phyloP scores from a whole-genome alignment of 352 stramenopile species.

The Globisporangium polare region DNA sequence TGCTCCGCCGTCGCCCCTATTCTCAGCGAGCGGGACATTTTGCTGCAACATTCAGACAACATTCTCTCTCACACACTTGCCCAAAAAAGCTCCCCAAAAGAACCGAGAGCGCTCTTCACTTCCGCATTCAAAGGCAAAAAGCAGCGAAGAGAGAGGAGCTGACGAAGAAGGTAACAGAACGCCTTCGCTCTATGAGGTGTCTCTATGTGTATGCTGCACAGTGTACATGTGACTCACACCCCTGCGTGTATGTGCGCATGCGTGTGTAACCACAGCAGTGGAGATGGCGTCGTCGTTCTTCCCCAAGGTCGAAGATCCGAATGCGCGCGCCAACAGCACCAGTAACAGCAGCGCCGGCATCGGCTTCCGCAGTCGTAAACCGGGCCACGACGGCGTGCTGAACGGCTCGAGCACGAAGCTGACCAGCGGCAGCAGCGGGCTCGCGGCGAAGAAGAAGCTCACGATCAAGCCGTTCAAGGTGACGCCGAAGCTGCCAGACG shows the following conservation, averaged over 20 bases:
- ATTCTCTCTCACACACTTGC: background rate
- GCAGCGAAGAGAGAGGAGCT: background rate
- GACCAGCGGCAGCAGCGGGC: background rate
- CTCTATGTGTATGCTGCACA: background rate
- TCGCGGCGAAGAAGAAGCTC: constrained; percentile 66
- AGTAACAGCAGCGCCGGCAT: background rate
- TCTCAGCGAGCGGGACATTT: too few relatives aligned
- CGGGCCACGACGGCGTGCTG: constrained; percentile 13
- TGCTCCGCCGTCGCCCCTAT: too few relatives aligned
- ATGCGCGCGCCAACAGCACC: background rate
- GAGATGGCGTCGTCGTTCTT: constrained; percentile 18
- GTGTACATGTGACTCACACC: background rate
- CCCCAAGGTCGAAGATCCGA: constrained; percentile 14
- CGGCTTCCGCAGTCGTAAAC: constrained; percentile 16
- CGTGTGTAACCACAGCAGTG: background rate
- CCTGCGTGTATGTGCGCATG: background rate
- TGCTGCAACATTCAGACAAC: too few relatives aligned
- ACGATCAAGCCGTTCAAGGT: constrained; percentile 85
- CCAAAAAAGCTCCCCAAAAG: background rate
- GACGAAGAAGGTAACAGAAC: background rate
- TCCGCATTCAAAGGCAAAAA: constrained; percentile 1
- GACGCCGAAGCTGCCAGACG: constrained; percentile 62
- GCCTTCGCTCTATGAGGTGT: background rate
- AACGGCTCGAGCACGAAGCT: constrained; percentile 17
- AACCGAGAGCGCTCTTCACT: background rate